Conservation (phyloP, 148 eudicot species). For the Fagopyrum esculentum region DNA sequence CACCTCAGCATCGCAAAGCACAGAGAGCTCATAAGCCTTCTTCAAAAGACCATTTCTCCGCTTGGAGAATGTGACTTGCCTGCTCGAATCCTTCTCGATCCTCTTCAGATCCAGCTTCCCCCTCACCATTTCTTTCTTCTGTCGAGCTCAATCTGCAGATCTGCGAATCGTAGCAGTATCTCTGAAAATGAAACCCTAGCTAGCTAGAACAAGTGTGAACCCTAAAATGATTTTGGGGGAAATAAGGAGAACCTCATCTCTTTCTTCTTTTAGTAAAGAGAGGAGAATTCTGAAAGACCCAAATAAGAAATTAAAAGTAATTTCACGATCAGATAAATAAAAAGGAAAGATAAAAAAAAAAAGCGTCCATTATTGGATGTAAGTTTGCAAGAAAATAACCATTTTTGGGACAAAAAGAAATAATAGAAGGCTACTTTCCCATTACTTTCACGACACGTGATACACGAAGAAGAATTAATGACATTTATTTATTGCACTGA, state of each 20-base stretch:
- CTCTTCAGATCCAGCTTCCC: slow-evolving; percentile 69
- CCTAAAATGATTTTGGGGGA: not conserved
- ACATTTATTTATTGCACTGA: too few relatives aligned
- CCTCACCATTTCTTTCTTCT: slow-evolving; percentile 45
- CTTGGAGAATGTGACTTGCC: slow-evolving; percentile 74
- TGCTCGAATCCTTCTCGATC: slow-evolving; percentile 59
- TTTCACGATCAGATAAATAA: not conserved
- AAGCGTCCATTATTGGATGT: slow-evolving; percentile 14
- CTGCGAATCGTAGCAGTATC: not conserved
- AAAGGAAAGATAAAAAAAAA: not conserved
- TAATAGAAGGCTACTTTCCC: not conserved
- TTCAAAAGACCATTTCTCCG: slow-evolving; percentile 65
- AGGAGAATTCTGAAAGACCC: slow-evolving; percentile 17
- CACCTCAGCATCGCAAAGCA: slow-evolving; percentile 63
- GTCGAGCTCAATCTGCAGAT: not conserved
- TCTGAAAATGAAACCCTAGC: not conserved
- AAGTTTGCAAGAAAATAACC: not conserved
- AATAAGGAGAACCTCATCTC: slow-evolving; percentile 35
- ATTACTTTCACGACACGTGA: not conserved
- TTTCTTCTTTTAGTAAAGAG: slow-evolving; percentile 46
- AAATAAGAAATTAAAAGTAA: slow-evolving; percentile 19
- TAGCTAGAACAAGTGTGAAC: not conserved
- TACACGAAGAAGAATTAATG: not conserved
- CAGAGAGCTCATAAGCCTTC: slow-evolving; percentile 64
- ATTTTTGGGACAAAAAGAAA: not conserved